Percentiles rank a stretch among this genome's conserved stretches.
Conservation (phyloP, 2,329 filamentous ascomycete species). For the Trichophaea hybrida region DNA sequence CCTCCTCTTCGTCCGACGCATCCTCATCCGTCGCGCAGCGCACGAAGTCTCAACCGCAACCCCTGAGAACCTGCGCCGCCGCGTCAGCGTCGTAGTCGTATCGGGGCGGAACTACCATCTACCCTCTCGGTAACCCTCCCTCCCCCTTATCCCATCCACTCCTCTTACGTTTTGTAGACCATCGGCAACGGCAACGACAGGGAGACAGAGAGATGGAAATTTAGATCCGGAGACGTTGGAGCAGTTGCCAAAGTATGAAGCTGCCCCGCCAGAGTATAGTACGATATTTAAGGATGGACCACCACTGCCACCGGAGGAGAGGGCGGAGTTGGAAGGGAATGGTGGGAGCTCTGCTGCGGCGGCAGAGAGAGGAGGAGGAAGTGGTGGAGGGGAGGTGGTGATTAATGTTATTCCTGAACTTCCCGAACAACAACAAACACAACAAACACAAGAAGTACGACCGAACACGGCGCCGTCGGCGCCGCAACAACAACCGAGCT, state of each 20-base stretch:
- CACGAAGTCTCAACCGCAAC: not conserved
- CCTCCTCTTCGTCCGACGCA: not conserved
- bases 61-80: not conserved
- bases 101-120: not conserved
- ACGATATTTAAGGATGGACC: constrained; percentile 7
- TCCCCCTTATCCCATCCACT: not conserved
- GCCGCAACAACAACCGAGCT: too few relatives aligned
- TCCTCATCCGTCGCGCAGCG: not conserved
- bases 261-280: constrained; percentile 15
- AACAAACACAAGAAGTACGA: too few relatives aligned
- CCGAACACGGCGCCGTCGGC: too few relatives aligned
- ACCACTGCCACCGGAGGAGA: not conserved
- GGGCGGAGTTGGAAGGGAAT: not conserved
- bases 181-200: not conserved
- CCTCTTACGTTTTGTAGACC: not conserved
- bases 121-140: not conserved
- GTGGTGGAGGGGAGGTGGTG: too few relatives aligned
- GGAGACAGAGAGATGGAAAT: not conserved
- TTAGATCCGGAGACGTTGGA: not conserved
- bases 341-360: too few relatives aligned
- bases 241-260: constrained; percentile 18
- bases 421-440: too few relatives aligned
- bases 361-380: too few relatives aligned
- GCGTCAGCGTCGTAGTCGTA: not conserved
- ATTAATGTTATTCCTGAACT: too few relatives aligned